These are phyloP conservation scores for Salvia rosmarinus DNA, from an alignment of 257 asterid genomes.

Conservation along the genomic window DNA sequence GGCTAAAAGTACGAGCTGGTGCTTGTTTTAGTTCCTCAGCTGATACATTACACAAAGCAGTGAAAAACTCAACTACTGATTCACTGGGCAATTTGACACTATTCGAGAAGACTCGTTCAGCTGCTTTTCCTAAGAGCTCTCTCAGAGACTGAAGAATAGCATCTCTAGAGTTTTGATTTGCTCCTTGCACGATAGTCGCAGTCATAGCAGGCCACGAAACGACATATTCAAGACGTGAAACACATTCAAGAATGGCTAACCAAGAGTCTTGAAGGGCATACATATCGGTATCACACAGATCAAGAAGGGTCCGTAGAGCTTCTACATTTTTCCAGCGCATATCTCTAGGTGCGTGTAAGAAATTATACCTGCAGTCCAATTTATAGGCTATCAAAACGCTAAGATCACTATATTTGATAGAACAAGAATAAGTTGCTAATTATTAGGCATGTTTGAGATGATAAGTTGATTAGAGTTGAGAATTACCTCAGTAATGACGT, in stretches of 20 bases:
- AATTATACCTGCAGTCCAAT: slow-evolving; percentile 74
- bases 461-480: slow-evolving; percentile 23
- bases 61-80: slow-evolving; percentile 89
- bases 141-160: slow-evolving; percentile 79
- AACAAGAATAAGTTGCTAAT: slow-evolving; percentile 22
- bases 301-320: slow-evolving; percentile 84
- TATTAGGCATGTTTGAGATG: slow-evolving; percentile 22
- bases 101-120: slow-evolving; percentile 81
- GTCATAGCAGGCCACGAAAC: slow-evolving; percentile 83
- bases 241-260: slow-evolving; percentile 87
- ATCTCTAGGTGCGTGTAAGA: slow-evolving; percentile 92
- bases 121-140: slow-evolving; percentile 92
- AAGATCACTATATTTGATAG: slow-evolving; percentile 14
- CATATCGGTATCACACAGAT: slow-evolving; percentile 72
- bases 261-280: slow-evolving; percentile 91
- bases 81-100: slow-evolving; percentile 92
- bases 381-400: slow-evolving; percentile 25
- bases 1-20: slow-evolving; percentile 94
- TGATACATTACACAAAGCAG: slow-evolving; percentile 87
- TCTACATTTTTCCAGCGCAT: slow-evolving; percentile 93
- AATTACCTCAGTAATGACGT: slow-evolving; percentile 87
- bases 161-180: slow-evolving; percentile 87
- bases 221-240: slow-evolving; percentile 94
- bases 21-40: slow-evolving; percentile 91
- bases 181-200: slow-evolving; percentile 91